Evolutionary conservation across 1,284 basidiomycete genomes (phyloP).

Genomic region (Sporisorium sorghi): DNA sequence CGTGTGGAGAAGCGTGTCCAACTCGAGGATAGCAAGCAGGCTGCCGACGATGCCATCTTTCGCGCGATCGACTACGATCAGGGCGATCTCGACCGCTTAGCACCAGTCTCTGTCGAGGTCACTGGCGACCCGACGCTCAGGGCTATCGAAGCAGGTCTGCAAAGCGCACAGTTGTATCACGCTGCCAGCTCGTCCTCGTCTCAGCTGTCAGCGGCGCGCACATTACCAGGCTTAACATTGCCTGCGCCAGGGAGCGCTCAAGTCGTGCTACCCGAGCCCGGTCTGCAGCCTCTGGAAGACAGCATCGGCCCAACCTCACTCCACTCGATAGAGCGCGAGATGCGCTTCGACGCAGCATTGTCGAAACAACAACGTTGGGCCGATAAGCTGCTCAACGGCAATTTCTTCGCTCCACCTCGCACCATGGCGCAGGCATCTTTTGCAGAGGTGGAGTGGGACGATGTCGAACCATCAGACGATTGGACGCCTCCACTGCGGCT

Average conservation of each 20-base stretch:
- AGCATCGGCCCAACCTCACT: conserved; percentile 18
- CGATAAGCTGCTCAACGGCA: conserved; percentile 6
- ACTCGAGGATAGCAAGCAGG: background rate
- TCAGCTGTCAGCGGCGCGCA: background rate
- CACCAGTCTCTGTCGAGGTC: background rate
- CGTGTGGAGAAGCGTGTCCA: conserved; percentile 6
- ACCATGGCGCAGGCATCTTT: background rate
- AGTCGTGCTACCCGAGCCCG: background rate
- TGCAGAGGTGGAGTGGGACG: background rate
- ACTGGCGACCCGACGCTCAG: conserved; percentile 3
- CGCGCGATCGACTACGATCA: conserved; percentile 11
- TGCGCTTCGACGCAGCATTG: conserved; percentile 17
- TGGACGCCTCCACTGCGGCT: conserved; percentile 17
- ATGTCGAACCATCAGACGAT: conserved; percentile 1
- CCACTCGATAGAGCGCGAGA: conserved; percentile 23
- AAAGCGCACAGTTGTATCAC: conserved; percentile 12
- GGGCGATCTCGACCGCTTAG: background rate
- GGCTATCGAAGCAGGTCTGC: conserved; percentile 13
- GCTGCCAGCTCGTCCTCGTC: background rate
- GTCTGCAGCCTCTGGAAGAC: conserved; percentile 1
- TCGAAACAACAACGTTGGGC: conserved; percentile 23
- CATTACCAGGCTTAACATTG: background rate
- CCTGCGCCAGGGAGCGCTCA: background rate
- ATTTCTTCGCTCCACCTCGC: background rate
- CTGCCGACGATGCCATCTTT: conserved; percentile 16